Percentiles rank a stretch among this genome's conserved stretches.
These are phyloP conservation scores for Astrocystis sublimbata DNA, from an alignment of 495 filamentous ascomycete species.

Conservation along the genomic window DNA sequence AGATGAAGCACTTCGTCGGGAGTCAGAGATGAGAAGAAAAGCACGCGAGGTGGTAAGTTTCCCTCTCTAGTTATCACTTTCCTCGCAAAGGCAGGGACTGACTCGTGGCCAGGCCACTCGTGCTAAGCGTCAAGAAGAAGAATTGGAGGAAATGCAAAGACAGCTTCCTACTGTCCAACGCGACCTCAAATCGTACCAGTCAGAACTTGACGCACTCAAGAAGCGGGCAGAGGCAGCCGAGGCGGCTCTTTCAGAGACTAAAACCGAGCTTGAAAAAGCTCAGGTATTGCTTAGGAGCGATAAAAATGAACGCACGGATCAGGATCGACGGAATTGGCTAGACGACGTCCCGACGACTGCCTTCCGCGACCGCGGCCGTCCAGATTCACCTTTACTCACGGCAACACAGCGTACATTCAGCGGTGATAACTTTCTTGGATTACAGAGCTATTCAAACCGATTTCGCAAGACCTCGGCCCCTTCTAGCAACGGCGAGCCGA, in stretches of 20 bases:
- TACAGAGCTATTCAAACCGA: constrained; percentile 44
- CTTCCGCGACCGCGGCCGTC: constrained; percentile 46
- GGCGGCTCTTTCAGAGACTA: constrained; percentile 57
- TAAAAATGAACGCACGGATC: constrained; percentile 64
- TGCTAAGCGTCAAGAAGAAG: constrained; percentile 75
- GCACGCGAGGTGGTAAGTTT: constrained; percentile 75
- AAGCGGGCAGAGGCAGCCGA: constrained; percentile 65
- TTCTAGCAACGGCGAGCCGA: constrained; percentile 45
- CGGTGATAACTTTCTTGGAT: constrained; percentile 44
- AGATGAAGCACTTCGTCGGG: constrained; percentile 79
- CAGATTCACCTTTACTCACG: constrained; percentile 47
- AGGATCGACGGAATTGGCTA: constrained; percentile 73
- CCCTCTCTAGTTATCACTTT: neutral
- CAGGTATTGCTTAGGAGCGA: constrained; percentile 68
- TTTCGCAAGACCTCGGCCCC: constrained; percentile 46
- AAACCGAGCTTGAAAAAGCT: constrained; percentile 45
- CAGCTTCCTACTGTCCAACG: constrained; percentile 61
- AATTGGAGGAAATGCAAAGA: constrained; percentile 71
- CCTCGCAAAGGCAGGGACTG: constrained; percentile 26
- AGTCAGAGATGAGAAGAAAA: constrained; percentile 82
- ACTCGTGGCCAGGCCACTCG: constrained; percentile 61
- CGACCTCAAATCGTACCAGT: constrained; percentile 56
- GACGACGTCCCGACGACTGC: constrained; percentile 52
- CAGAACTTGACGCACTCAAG: constrained; percentile 64
- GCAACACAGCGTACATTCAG: constrained; percentile 48